A percentile compares a stretch with the other conserved stretches of the same genome.
phyloP scores from a whole-genome alignment of 1,284 basidiomycete species.

The Nidula niveotomentosa region DNA sequence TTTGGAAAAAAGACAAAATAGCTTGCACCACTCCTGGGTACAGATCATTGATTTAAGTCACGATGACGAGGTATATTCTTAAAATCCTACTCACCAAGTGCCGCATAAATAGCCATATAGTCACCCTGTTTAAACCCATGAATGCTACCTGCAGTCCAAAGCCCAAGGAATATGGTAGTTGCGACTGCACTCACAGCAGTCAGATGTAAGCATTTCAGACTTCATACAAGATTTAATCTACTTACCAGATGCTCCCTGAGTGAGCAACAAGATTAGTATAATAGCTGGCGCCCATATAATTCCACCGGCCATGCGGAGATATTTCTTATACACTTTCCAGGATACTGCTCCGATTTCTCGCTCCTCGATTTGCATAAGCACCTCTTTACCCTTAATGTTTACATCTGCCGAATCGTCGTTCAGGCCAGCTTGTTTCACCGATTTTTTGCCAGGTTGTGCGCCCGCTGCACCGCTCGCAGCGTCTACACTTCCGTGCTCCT shows the following conservation, averaged over 20 bases:
- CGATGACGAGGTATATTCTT: not conserved
- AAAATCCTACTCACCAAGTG: slow-evolving; percentile 39
- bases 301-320: slow-evolving; percentile 52
- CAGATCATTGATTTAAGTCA: not conserved
- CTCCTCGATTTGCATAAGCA: slow-evolving; percentile 56
- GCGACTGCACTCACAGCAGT: slow-evolving; percentile 27
- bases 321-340: slow-evolving; percentile 51
- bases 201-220: not conserved
- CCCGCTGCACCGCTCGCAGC: slow-evolving; percentile 4
- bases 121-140: slow-evolving; percentile 50
- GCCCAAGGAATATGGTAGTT: slow-evolving; percentile 45
- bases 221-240: not conserved
- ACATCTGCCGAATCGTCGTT: slow-evolving; percentile 12
- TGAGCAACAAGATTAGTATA: slow-evolving; percentile 30
- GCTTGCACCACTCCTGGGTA: slow-evolving; percentile 41
- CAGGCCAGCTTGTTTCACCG: slow-evolving; percentile 14
- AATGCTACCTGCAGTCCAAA: slow-evolving; percentile 43
- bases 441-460: not conserved
- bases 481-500: slow-evolving; percentile 55
- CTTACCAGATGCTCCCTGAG: slow-evolving; percentile 36
- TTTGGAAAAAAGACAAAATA: slow-evolving; percentile 55
- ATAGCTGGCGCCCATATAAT: slow-evolving; percentile 45
- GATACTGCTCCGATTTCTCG: slow-evolving; percentile 53
- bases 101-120: slow-evolving; percentile 71
- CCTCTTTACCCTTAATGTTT: slow-evolving; percentile 26